These are phyloP conservation scores for Phialophora tarda DNA, from an alignment of 2,329 filamentous ascomycete genomes.

Conservation along the genomic window DNA sequence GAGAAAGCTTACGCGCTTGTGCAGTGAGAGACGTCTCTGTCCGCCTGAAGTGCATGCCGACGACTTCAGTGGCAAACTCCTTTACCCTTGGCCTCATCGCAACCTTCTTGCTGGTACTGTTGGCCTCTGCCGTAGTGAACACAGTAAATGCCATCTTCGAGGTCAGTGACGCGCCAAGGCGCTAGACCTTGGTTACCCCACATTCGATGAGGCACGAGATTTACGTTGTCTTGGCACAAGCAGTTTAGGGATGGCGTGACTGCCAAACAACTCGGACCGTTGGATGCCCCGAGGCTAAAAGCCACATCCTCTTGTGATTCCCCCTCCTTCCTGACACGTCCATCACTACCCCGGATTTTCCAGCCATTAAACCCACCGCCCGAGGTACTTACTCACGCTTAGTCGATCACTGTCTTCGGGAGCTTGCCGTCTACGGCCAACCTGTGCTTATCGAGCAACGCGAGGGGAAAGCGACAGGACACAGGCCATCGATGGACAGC, in stretches of 20 bases:
- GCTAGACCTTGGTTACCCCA: neutral
- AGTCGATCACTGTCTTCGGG: constrained; percentile 6
- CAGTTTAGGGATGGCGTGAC: neutral
- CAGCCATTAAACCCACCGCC: constrained; percentile 13
- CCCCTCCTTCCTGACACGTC: constrained; percentile 18
- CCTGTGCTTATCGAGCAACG: neutral
- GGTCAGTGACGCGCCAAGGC: neutral
- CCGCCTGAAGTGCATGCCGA: too few species aligned
- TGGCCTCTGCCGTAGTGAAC: too few species aligned
- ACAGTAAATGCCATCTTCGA: too few species aligned
- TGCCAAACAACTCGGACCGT: neutral
- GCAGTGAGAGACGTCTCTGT: neutral
- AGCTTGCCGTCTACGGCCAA: neutral
- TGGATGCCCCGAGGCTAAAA: constrained; percentile 21
- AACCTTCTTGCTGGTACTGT: too few species aligned
- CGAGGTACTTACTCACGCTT: constrained; percentile 5
- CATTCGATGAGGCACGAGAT: neutral
- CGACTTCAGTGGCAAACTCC: neutral
- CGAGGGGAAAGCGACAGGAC: neutral
- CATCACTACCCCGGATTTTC: constrained; percentile 17
- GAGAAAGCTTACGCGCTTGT: neutral
- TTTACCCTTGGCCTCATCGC: too few species aligned
- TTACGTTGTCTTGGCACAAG: neutral
- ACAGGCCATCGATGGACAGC: neutral
- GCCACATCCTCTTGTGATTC: constrained; percentile 18